These are phyloP conservation scores for Vachellia pachyceras DNA, from an alignment of 306 rosid species.

Conservation along the genomic window DNA sequence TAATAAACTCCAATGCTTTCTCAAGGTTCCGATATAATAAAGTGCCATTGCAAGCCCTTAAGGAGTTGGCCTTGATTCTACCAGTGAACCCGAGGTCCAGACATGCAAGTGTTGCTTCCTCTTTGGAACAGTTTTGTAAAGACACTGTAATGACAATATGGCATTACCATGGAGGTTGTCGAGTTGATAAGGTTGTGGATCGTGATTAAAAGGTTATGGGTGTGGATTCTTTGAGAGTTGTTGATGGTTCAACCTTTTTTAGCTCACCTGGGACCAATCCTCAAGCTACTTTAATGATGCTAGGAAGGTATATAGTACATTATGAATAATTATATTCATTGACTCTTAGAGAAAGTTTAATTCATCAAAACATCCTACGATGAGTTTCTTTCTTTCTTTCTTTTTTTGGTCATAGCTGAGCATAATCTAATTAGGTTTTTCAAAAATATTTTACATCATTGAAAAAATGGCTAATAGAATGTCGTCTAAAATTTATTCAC, in stretches of 20 bases:
- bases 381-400: not conserved
- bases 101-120: not conserved
- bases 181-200: not conserved
- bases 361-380: not conserved
- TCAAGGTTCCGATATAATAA: not conserved
- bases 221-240: slow-evolving; percentile 5
- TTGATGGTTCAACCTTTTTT: not conserved
- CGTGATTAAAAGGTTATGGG: not conserved
- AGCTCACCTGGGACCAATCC: slow-evolving; percentile 5
- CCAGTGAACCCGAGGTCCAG: not conserved
- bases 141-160: not conserved
- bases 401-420: no score
- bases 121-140: not conserved
- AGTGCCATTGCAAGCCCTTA: not conserved
- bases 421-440: no score
- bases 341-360: not conserved
- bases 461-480: not conserved
- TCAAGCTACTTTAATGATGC: slow-evolving; percentile 6
- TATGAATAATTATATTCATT: not conserved
- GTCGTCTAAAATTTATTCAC: not conserved
- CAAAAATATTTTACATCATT: not conserved
- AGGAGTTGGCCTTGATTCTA: not conserved
- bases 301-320: not conserved
- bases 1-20: not conserved
- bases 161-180: not conserved